A percentile compares a stretch with the other conserved stretches of the same genome.
phyloP scores from a whole-genome alignment of 2,329 filamentous ascomycete species.

The Penicillium sp. region DNA sequence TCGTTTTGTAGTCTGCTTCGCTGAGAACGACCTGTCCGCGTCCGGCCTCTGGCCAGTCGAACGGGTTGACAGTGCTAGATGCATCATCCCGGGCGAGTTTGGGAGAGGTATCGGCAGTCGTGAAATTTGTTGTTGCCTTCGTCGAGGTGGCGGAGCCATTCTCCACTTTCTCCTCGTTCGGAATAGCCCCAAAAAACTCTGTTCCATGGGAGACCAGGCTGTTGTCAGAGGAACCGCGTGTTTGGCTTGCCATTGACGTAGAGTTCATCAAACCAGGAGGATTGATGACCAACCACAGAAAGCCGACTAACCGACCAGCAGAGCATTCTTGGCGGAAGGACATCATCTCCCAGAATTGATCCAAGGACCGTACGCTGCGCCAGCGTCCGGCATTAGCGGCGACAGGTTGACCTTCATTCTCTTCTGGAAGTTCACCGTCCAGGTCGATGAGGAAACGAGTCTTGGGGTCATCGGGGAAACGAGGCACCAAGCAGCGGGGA shows the following conservation, averaged over 20 bases:
- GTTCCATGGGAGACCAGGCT: neutral
- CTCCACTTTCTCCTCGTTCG: neutral
- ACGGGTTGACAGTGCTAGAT: slow-evolving; percentile 24
- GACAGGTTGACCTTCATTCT: slow-evolving; percentile 26
- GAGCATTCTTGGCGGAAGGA: slow-evolving; percentile 94
- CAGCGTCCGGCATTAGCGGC: slow-evolving; percentile 63
- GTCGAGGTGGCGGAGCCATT: neutral
- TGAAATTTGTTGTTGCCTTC: neutral
- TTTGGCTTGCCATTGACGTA: slow-evolving; percentile 32
- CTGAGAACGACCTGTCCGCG: slow-evolving; percentile 38
- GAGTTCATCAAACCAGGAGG: slow-evolving; percentile 52
- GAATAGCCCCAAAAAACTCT: neutral
- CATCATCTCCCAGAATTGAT: slow-evolving; percentile 99
- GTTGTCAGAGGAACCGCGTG: neutral
- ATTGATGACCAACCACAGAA: slow-evolving; percentile 85
- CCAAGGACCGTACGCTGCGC: slow-evolving; percentile 77
- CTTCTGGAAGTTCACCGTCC: slow-evolving; percentile 69
- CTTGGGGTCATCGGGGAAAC: slow-evolving; percentile 94
- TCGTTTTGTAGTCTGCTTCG: slow-evolving; percentile 41
- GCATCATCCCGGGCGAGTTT: neutral
- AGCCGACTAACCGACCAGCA: slow-evolving; percentile 85
- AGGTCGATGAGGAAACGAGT: slow-evolving; percentile 83
- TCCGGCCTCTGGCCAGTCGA: slow-evolving; percentile 36
- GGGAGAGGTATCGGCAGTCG: neutral
- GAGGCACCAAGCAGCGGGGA: slow-evolving; percentile 79